These are phyloP conservation scores for Leucosporidium scottii DNA, from an alignment of 768 basidiomycete species.

Conservation along the genomic window DNA sequence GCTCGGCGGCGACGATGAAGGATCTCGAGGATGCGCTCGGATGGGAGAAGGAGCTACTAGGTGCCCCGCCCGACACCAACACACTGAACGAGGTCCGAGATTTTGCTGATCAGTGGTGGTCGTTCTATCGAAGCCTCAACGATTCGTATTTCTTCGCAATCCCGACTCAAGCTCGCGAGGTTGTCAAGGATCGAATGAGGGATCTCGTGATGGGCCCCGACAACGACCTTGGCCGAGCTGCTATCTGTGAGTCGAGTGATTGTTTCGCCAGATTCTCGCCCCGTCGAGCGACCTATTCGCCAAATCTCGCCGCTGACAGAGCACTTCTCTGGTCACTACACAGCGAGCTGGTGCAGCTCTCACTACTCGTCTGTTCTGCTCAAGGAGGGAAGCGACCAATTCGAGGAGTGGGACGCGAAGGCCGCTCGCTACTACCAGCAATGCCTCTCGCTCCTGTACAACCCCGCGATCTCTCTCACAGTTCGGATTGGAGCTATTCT, in stretches of 20 bases:
- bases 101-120: neutral
- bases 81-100: neutral
- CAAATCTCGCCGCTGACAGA: too few species aligned
- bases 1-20: neutral
- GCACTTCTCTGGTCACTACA: neutral
- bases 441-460: neutral
- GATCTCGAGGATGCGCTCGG: neutral
- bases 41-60: neutral
- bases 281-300: too few species aligned
- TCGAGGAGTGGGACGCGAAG: neutral
- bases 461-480: neutral
- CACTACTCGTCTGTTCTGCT: neutral
- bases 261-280: too few species aligned
- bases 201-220: neutral
- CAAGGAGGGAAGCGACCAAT: neutral
- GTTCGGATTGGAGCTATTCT: neutral
- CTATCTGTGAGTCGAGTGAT: neutral
- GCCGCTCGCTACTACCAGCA: neutral
- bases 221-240: neutral
- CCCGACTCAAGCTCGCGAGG: neutral
- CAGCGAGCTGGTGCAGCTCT: neutral
- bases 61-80: too few species aligned
- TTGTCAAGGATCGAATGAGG: neutral
- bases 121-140: neutral
- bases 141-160: neutral